phyloP scores from a whole-genome alignment of 1,284 basidiomycete genomes.

The Irpex sp. region DNA sequence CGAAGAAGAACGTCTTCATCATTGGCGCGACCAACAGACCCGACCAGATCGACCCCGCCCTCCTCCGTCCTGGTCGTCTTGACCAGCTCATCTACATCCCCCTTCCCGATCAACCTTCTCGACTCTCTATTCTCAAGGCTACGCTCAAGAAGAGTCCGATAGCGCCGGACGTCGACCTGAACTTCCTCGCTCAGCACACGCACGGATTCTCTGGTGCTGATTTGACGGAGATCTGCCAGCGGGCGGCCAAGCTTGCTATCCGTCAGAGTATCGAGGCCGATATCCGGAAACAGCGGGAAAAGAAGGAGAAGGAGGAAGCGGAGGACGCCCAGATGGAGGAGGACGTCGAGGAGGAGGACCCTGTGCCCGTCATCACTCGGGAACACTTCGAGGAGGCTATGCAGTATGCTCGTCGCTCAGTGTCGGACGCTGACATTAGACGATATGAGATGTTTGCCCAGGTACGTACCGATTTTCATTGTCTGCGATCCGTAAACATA shows the following conservation, averaged over 20 bases:
- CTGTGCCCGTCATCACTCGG: conserved; percentile 93
- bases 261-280: conserved; percentile 93
- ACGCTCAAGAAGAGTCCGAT: conserved; percentile 92
- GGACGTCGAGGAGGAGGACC: conserved; percentile 75
- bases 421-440: conserved; percentile 92
- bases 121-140: conserved; percentile 89
- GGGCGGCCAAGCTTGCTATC: conserved; percentile 95
- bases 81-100: conserved; percentile 94
- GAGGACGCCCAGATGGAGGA: conserved; percentile 72
- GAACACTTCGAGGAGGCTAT: conserved; percentile 98
- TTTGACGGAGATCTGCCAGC: conserved; percentile 97
- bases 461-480: conserved; percentile 31
- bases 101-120: conserved; percentile 89
- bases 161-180: conserved; percentile 79
- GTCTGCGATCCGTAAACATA: not conserved
- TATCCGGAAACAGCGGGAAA: conserved; percentile 77
- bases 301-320: conserved; percentile 70
- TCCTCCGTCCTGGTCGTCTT: conserved; percentile 97
- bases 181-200: conserved; percentile 88
- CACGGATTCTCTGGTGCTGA: conserved; percentile 99
- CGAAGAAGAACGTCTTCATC: conserved; percentile 99
- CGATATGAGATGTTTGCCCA: conserved; percentile 90
- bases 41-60: conserved; percentile 97
- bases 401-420: conserved; percentile 88
- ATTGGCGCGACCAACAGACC: conserved; percentile 98